Evolutionary conservation across 331 rosid genomes (phyloP).

Genomic region (Malus hybrid): DNA sequence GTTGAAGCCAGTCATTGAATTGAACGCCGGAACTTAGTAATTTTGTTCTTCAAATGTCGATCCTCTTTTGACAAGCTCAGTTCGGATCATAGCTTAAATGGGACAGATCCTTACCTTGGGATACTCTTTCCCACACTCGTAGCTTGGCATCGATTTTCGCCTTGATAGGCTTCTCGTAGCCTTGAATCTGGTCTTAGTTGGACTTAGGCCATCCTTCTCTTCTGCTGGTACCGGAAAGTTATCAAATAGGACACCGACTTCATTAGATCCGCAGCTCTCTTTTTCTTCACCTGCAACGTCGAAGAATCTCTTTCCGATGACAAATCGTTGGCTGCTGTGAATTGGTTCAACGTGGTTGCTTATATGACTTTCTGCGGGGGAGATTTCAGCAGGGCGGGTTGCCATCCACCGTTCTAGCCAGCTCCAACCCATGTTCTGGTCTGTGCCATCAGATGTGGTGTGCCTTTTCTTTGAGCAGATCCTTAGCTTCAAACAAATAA

Average conservation of each 20-base stretch:
- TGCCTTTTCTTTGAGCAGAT: conserved; percentile 66
- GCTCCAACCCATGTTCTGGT: conserved; percentile 81
- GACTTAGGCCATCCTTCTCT: conserved; percentile 21
- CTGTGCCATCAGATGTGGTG: conserved; percentile 31
- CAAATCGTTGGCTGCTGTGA: conserved; percentile 22
- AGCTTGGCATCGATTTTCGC: conserved; percentile 51
- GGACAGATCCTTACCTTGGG: conserved; percentile 33
- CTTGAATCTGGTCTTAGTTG: conserved; percentile 31
- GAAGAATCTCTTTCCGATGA: conserved; percentile 31
- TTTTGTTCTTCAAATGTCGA: not conserved
- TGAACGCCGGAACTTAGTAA: not conserved
- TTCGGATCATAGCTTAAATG: not conserved
- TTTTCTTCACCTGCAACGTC: conserved; percentile 63
- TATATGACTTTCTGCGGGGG: conserved; percentile 42
- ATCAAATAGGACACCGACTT: conserved; percentile 53
- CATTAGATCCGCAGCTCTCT: conserved; percentile 95
- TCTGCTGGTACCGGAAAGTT: conserved; percentile 34
- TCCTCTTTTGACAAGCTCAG: not conserved
- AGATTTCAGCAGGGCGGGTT: conserved; percentile 61
- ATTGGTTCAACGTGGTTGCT: conserved; percentile 29
- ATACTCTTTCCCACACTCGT: conserved; percentile 36
- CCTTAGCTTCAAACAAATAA: conserved; percentile 38
- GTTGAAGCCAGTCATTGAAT: not conserved
- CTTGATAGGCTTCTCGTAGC: conserved; percentile 43
- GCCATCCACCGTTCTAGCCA: conserved; percentile 99